Evolutionary conservation across 148 eudicot genomes (phyloP), one percentile per base, ranked within the genome.

Genomic region (Rhododendron vialii): DNA sequence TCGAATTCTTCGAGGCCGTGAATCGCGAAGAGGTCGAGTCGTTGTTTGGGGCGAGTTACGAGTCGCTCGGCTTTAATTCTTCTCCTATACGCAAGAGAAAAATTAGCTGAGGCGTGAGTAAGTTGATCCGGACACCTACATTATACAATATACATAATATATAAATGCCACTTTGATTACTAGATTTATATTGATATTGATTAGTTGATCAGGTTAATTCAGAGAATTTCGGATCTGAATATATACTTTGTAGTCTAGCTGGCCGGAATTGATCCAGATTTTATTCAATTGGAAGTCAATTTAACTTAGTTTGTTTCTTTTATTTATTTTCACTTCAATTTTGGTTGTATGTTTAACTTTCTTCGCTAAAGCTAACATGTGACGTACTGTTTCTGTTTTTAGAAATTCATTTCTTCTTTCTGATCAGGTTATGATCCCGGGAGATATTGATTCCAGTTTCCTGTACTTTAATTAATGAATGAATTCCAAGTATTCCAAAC

Each of bases 181-280:
- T 36, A 14, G 48, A 35, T 18, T 35, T 18, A 14, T 33, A 17
- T 35, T 33, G 2, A 6, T 36, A 14, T 74, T 36, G 45, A 28
- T 71, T 33, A 35, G 78, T 30, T 35, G 20, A 15, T 35, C n/a
- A 18, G 48, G 47, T 5, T 13, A 36, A 36, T 75, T 36, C 47
- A 75, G 48, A 75, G 43, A 75, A 75, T 20, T 75, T 75, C 74
- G n/a, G 48, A 75, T 75, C 26, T 75, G 79, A 38, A 75, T 75
- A 2, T 20, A 36, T 18, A 2, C 47, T 38, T 74, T 74, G 7
- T 14, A n/a, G n/a, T n/a, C n/a, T n/a, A n/a, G n/a, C 38, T 33
- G 36, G 78, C 78, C 38, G 45, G 79, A 38, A 8, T 35, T 75
- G n/a, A 38, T 38, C 47, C 45, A 38, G 79, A 36, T 75, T 17